A percentile compares a stretch with the other conserved stretches of the same genome.
phyloP scores from a whole-genome alignment of 805 yeast species.

The Pichia thaimueangensis region DNA sequence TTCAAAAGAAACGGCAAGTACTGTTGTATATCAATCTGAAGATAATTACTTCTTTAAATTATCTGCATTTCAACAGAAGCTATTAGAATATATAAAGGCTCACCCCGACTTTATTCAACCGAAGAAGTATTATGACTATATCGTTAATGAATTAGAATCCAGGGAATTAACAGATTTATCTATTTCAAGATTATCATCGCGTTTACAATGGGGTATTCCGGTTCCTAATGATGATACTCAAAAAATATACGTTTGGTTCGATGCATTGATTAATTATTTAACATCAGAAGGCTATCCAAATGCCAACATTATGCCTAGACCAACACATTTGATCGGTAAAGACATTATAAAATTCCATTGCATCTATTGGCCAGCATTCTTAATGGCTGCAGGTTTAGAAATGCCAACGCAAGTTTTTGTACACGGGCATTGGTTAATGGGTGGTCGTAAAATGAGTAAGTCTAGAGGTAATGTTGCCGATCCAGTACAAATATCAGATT shows the following conservation, averaged over 20 bases:
- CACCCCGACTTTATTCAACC: slow-evolving; percentile 68
- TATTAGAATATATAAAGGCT: slow-evolving; percentile 43
- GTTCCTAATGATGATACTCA: slow-evolving; percentile 80
- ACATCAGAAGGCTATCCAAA: slow-evolving; percentile 59
- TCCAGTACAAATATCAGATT: slow-evolving; percentile 58
- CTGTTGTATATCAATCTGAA: slow-evolving; percentile 72
- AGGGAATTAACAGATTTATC: slow-evolving; percentile 60
- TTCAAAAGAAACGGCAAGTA: slow-evolving; percentile 66
- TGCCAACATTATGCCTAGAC: slow-evolving; percentile 20
- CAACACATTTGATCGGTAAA: slow-evolving; percentile 80
- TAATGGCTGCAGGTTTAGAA: slow-evolving; percentile 72
- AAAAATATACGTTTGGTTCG: slow-evolving; percentile 93
- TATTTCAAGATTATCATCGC: slow-evolving; percentile 73
- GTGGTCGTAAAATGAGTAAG: slow-evolving; percentile 91
- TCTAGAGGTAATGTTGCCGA: slow-evolving; percentile 91
- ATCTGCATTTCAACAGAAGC: slow-evolving; percentile 47
- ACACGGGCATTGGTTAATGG: slow-evolving; percentile 91
- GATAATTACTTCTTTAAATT: slow-evolving; percentile 82
- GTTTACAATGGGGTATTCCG: slow-evolving; percentile 84
- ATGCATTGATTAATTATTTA: slow-evolving; percentile 81
- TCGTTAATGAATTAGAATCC: slow-evolving; percentile 51
- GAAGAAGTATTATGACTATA: slow-evolving; percentile 40
- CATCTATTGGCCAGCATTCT: slow-evolving; percentile 88
- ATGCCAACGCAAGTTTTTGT: slow-evolving; percentile 73
- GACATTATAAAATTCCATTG: slow-evolving; percentile 88